Evolutionary conservation across 768 basidiomycete genomes (phyloP), one percentile per base, ranked within the genome.

Genomic region (Collybia sp.): DNA sequence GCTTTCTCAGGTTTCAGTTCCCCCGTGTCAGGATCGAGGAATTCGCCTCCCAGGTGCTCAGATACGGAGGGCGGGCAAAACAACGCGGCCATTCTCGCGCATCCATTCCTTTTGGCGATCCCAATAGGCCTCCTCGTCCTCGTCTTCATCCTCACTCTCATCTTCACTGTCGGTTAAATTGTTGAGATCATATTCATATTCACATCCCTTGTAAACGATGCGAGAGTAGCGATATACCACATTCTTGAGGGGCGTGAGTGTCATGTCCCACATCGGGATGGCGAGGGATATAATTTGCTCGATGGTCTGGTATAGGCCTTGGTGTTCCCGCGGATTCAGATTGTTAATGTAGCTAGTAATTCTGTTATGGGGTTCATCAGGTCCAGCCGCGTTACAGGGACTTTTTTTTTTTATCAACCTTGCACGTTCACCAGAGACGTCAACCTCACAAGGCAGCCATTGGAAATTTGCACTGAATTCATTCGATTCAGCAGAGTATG

Each of bases 301-400:
- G 25, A 68, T 50, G 30, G 55, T 44, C 33, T 20, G n/a, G 50
- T 63, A 62, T 6, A 68, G 56, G 30, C 52, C 40, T 34, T 16
- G 18, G 40, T 55, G 53, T 10, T 51, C 36, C 12, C 52, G 42
- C 6, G 67, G 69, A 44, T 69, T 60, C 5, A 72, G 58, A 35
- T 68, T 69, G 47, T 72, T 71, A 53, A 72, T 69, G 49, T 72
- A 72, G 13, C 61, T 61, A 17, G 52, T 48, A 19, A 63, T 59
- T 37, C 58, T 58, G 39, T 18, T 16, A 40, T 4, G 8, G 25
- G n/a, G 10, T 25, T 15, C 15, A 15, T n/a, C 5, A 40, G 8
- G 17, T n/a, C 45, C 12, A 47, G 48, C 12, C 6, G 12, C 40
- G 6, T n/a, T 11, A 30, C 12, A 32, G 36, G n/a, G 1, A 16